These are phyloP conservation scores for Fraxinus nigra DNA, from an alignment of 305 asterid species.

Conservation along the genomic window DNA sequence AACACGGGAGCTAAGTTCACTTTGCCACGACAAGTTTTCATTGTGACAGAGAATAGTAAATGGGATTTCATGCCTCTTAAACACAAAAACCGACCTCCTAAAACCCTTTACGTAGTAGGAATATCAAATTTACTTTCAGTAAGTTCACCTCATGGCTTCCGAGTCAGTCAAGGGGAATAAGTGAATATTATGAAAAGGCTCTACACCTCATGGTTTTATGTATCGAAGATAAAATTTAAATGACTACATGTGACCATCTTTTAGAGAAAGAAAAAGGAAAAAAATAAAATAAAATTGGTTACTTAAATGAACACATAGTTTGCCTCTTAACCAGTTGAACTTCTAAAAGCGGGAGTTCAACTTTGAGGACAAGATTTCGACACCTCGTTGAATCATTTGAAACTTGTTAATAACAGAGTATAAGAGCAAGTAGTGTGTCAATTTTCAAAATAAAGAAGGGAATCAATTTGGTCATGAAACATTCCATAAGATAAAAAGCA, in stretches of 20 bases:
- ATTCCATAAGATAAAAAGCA: constrained; percentile 21
- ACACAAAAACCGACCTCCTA: background rate
- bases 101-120: background rate
- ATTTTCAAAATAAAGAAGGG: constrained; percentile 24
- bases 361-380: background rate
- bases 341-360: background rate
- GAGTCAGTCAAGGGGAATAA: background rate
- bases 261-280: no score
- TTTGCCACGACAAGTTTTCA: background rate
- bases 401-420: background rate
- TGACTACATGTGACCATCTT: no score
- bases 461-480: constrained; percentile 30
- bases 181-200: background rate
- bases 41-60: background rate
- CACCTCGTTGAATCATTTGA: background rate
- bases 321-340: background rate
- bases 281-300: no score
- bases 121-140: background rate
- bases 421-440: constrained; percentile 21
- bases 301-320: background rate
- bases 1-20: background rate
- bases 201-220: background rate
- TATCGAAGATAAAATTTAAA: background rate
- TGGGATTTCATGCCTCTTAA: background rate
- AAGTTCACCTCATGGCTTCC: background rate